Conservation (phyloP, 306 rosid species). For the Pueraria montana region DNA sequence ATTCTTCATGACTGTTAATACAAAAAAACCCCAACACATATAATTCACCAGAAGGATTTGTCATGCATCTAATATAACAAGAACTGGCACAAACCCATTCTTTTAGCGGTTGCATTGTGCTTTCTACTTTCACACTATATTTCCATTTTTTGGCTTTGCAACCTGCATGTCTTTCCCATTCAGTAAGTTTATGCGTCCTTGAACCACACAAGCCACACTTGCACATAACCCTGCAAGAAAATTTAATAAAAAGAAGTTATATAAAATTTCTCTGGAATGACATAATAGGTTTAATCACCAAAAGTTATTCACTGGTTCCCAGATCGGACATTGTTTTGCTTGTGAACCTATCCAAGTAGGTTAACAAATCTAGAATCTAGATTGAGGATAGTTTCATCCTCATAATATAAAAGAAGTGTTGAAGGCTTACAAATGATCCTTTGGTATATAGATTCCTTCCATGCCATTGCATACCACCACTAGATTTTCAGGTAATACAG, state of each 20-base stretch:
- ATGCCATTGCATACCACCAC: slow-evolving; percentile 89
- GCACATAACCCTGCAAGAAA: slow-evolving; percentile 73
- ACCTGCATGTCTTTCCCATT: slow-evolving; percentile 93
- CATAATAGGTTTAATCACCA: slow-evolving; percentile 6
- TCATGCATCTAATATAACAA: slow-evolving; percentile 28
- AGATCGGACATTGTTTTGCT: slow-evolving; percentile 20
- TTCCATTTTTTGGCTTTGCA: slow-evolving; percentile 97
- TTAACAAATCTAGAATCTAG: slow-evolving; percentile 16
- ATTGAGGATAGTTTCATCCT: background rate
- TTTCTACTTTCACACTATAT: slow-evolving; percentile 84
- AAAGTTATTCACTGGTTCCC: slow-evolving; percentile 10
- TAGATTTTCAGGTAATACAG: slow-evolving; percentile 65
- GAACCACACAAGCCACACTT: slow-evolving; percentile 80
- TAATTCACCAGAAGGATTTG: slow-evolving; percentile 22
- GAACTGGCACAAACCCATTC: slow-evolving; percentile 77
- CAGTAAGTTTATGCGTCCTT: slow-evolving; percentile 69
- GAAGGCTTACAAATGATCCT: slow-evolving; percentile 79
- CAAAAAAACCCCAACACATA: slow-evolving; percentile 12
- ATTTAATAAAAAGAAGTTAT: slow-evolving; percentile 38
- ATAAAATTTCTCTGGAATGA: slow-evolving; percentile 33
- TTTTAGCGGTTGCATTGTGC: slow-evolving; percentile 81
- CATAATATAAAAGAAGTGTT: slow-evolving; percentile 22
- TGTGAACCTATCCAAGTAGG: slow-evolving; percentile 16
- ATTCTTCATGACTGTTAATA: slow-evolving; percentile 22
- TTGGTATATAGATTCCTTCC: slow-evolving; percentile 80